Percentiles rank a stretch among this genome's conserved stretches.
These are phyloP conservation scores for Amphirosellinia nigrospora DNA, from an alignment of 495 filamentous ascomycete genomes.

Conservation along the genomic window DNA sequence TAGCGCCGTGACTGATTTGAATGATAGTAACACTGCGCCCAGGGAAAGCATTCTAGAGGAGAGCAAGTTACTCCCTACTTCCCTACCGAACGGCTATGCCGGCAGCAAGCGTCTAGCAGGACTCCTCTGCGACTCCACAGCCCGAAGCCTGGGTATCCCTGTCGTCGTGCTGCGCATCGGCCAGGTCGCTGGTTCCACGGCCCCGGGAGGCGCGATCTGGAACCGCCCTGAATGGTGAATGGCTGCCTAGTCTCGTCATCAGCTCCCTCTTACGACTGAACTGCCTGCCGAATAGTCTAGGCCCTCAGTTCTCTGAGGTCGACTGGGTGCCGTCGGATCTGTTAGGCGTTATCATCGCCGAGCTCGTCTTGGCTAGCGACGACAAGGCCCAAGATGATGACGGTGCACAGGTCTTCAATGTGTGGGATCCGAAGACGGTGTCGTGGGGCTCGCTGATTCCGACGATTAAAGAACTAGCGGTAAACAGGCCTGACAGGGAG, in stretches of 20 bases:
- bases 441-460: slow-evolving; percentile 6
- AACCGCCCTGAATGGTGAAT: slow-evolving; percentile 63
- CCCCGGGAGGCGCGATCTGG: slow-evolving; percentile 51
- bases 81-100: slow-evolving; percentile 54
- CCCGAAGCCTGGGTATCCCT: slow-evolving; percentile 28
- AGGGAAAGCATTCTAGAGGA: slow-evolving; percentile 51
- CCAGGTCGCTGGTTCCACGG: slow-evolving; percentile 60
- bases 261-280: slow-evolving; percentile 44
- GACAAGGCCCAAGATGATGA: too few relatives aligned
- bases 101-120: slow-evolving; percentile 61
- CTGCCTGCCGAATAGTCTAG: slow-evolving; percentile 45
- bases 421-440: slow-evolving; percentile 10
- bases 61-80: background rate
- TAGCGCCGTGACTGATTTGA: slow-evolving; percentile 41
- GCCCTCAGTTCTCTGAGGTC: slow-evolving; percentile 43
- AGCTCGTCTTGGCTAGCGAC: slow-evolving; percentile 34
- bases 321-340: slow-evolving; percentile 60
- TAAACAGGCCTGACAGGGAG: background rate
- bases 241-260: slow-evolving; percentile 58
- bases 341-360: slow-evolving; percentile 37
- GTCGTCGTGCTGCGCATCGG: slow-evolving; percentile 59
- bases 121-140: slow-evolving; percentile 52
- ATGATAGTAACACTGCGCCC: slow-evolving; percentile 44
- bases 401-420: slow-evolving; percentile 20
- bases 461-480: background rate